phyloP scores from a whole-genome alignment of 148 eudicot species.

The Hydrangea macrophylla region DNA sequence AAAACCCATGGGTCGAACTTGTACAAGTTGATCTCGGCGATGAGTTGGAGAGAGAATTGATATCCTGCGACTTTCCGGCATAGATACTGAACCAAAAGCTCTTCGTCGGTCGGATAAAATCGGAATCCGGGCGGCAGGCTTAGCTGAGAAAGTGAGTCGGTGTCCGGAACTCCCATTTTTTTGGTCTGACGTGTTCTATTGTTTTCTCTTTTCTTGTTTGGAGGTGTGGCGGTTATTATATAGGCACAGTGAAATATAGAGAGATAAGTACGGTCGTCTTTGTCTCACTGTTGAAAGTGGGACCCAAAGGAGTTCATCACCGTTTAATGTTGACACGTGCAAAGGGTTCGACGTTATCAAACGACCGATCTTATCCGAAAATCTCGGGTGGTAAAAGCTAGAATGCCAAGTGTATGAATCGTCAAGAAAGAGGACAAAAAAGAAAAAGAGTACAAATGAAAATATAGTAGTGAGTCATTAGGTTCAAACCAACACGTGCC shows the following conservation, averaged over 20 bases:
- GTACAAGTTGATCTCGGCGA: slow-evolving; percentile 71
- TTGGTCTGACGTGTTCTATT: neutral
- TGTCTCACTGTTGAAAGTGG: slow-evolving; percentile 23
- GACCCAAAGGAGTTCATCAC: slow-evolving; percentile 6
- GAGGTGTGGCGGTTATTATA: slow-evolving; percentile 24
- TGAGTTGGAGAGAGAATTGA: slow-evolving; percentile 50
- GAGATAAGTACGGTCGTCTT: slow-evolving; percentile 34
- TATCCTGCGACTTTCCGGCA: slow-evolving; percentile 65
- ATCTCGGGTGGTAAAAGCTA: neutral
- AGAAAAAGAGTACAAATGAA: neutral
- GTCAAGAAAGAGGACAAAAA: neutral
- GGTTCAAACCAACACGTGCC: slow-evolving; percentile 25
- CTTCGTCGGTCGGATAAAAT: slow-evolving; percentile 81
- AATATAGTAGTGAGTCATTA: slow-evolving; percentile 23
- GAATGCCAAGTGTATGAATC: slow-evolving; percentile 24
- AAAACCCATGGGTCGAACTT: slow-evolving; percentile 77
- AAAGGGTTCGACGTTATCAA: neutral
- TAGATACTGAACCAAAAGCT: slow-evolving; percentile 68
- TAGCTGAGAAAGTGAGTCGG: slow-evolving; percentile 52
- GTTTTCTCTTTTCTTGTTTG: neutral
- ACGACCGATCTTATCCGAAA: slow-evolving; percentile 36
- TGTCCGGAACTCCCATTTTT: slow-evolving; percentile 46
- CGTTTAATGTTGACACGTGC: slow-evolving; percentile 26
- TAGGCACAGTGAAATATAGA: neutral
- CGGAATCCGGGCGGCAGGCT: slow-evolving; percentile 84